These are phyloP conservation scores for Nicotiana otophora DNA, from an alignment of 257 asterid species.

Conservation along the genomic window DNA sequence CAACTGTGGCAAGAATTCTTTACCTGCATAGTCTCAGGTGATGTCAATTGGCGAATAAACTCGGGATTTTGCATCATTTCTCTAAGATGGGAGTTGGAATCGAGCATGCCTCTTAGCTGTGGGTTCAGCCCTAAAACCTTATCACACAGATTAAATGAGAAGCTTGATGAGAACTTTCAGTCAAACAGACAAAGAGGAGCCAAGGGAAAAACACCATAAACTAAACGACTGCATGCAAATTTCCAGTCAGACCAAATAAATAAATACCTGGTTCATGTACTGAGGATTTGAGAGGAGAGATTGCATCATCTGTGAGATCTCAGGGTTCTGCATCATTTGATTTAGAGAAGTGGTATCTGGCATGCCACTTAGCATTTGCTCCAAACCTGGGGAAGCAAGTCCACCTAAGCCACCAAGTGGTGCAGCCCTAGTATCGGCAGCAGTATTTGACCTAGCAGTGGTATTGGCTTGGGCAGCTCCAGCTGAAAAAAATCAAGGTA, in stretches of 20 bases:
- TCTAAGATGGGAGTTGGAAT: conserved; percentile 48
- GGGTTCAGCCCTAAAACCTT: conserved; percentile 47
- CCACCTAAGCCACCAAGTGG: conserved; percentile 39
- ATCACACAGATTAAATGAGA: neutral
- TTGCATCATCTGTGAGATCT: conserved; percentile 43
- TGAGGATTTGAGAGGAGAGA: conserved; percentile 48
- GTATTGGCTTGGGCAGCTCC: conserved; percentile 36
- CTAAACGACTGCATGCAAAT: neutral
- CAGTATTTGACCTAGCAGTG: conserved; percentile 27
- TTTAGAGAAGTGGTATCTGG: conserved; percentile 37
- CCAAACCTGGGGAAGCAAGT: conserved; percentile 32
- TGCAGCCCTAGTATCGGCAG: conserved; percentile 29
- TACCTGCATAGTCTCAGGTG: conserved; percentile 57
- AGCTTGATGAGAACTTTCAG: neutral
- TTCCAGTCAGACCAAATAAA: neutral
- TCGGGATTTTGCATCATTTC: conserved; percentile 61
- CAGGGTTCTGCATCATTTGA: conserved; percentile 56
- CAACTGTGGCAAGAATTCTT: neutral
- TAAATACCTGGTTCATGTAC: conserved; percentile 48
- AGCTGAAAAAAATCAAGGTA: conserved; percentile 27
- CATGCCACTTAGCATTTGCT: conserved; percentile 36
- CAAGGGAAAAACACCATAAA: neutral
- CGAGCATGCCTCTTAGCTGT: conserved; percentile 35
- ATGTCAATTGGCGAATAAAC: conserved; percentile 41
- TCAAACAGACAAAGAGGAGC: neutral